phyloP scores from a whole-genome alignment of 371 early-diverging fungal genomes.

The Apophysomyces variabilis region DNA sequence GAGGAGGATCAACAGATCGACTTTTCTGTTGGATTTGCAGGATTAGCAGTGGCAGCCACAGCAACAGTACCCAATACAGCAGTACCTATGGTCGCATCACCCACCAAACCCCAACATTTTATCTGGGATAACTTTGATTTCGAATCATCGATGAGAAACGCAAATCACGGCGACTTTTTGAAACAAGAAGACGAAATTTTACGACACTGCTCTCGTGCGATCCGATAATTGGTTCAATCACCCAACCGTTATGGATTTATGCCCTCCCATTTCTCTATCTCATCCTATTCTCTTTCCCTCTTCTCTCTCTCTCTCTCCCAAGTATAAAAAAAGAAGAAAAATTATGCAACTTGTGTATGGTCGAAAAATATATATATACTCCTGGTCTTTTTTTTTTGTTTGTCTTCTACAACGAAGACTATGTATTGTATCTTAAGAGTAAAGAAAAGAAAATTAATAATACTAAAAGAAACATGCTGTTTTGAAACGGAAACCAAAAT shows the following conservation, averaged over 20 bases:
- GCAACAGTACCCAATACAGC: neutral
- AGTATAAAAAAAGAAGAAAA: neutral
- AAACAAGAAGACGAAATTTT: slow-evolving; percentile 9
- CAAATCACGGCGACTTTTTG: neutral
- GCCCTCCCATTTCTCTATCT: neutral
- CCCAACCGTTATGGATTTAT: neutral
- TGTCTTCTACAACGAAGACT: slow-evolving; percentile 5
- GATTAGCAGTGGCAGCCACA: neutral
- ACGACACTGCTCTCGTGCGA: slow-evolving; percentile 9
- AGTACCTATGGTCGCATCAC: neutral
- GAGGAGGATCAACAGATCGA: slow-evolving; percentile 8
- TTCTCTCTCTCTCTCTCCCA: too few species aligned
- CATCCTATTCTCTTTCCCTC: too few species aligned
- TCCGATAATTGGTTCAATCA: neutral
- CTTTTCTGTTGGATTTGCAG: neutral
- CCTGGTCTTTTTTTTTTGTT: slow-evolving; percentile 1
- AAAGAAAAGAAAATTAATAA: neutral
- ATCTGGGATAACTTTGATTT: slow-evolving; percentile 6
- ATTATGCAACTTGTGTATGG: slow-evolving; percentile 7
- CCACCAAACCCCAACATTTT: slow-evolving; percentile 5
- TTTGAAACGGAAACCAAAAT: neutral
- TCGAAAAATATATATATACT: slow-evolving; percentile 1
- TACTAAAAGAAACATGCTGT: too few species aligned
- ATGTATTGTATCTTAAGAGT: slow-evolving; percentile 8
- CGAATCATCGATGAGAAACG: neutral